Conservation (phyloP, 31 red algal genomes). For the Asparagopsis taxiformis region DNA sequence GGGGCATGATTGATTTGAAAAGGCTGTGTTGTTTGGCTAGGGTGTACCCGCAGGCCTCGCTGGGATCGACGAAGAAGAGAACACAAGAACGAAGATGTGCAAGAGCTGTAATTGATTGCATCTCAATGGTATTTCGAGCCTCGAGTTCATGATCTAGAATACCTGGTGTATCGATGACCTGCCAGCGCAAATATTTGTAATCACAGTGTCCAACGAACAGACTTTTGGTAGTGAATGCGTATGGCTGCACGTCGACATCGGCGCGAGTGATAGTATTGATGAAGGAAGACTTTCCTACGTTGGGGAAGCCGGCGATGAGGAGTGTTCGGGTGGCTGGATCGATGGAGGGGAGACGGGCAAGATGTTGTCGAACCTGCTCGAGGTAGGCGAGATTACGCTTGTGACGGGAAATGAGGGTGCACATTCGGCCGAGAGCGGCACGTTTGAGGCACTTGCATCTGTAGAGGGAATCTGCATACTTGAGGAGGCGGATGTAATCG, state of each 20-base stretch:
- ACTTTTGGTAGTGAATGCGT: slow-evolving; percentile 99
- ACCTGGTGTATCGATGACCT: slow-evolving; percentile 99
- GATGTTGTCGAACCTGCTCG: slow-evolving; percentile 97
- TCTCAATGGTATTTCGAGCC: slow-evolving; percentile 99
- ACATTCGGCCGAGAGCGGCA: slow-evolving; percentile 95
- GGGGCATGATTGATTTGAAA: slow-evolving; percentile 82
- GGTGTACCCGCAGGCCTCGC: slow-evolving; percentile 92
- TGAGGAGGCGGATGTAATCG: slow-evolving; percentile 93
- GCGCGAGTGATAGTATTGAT: slow-evolving; percentile 95
- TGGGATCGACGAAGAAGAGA: slow-evolving; percentile 97
- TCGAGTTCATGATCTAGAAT: slow-evolving; percentile 96
- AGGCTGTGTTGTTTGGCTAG: slow-evolving; percentile 82
- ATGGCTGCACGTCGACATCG: slow-evolving; percentile 98
- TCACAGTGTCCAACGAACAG: slow-evolving; percentile 98
- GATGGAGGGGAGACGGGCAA: slow-evolving; percentile 92
- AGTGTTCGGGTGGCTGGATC: slow-evolving; percentile 90
- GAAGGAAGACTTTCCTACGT: slow-evolving; percentile 99
- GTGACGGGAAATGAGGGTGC: slow-evolving; percentile 87
- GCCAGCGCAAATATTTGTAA: slow-evolving; percentile 97
- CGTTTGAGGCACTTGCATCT: slow-evolving; percentile 95
- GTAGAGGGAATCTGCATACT: slow-evolving; percentile 97
- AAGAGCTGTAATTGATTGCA: slow-evolving; percentile 98
- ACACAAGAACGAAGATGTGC: slow-evolving; percentile 92
- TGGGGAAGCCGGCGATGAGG: slow-evolving; percentile 94
- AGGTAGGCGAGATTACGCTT: slow-evolving; percentile 86